phyloP scores from a whole-genome alignment of 441 rosid genomes.

The Syzygium malaccense region DNA sequence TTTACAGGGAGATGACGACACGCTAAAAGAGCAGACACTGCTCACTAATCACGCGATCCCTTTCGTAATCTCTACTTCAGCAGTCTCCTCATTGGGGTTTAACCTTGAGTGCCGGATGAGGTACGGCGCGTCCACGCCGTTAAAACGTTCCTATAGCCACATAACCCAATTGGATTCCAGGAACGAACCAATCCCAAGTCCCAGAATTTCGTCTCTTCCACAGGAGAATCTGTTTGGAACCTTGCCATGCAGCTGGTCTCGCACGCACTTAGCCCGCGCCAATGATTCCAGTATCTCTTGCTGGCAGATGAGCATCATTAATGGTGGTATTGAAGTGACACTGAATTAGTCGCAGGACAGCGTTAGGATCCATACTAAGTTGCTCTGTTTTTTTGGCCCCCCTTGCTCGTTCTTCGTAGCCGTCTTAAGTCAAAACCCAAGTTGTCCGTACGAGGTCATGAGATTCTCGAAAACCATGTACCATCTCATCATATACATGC shows the following conservation, averaged over 20 bases:
- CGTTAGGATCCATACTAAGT: not conserved
- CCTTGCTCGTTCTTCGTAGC: not conserved
- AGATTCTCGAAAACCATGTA: not conserved
- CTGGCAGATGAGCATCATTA: not conserved
- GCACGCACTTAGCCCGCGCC: not conserved
- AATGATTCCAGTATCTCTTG: not conserved
- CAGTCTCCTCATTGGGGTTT: not conserved
- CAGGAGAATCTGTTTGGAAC: not conserved
- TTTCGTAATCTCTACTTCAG: not conserved
- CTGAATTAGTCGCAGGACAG: not conserved
- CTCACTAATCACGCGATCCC: not conserved
- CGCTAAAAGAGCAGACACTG: not conserved
- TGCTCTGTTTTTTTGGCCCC: not conserved
- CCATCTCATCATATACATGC: not conserved
- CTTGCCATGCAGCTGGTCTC: not conserved
- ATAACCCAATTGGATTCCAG: not conserved
- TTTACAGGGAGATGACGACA: not conserved
- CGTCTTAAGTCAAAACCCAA: not conserved
- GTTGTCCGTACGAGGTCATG: not conserved
- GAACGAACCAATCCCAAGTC: not conserved
- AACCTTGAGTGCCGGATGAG: not conserved
- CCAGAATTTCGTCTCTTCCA: not conserved
- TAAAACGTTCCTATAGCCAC: too few relatives aligned
- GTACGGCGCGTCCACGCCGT: not conserved
- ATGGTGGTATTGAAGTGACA: not conserved